A percentile compares a stretch with the other conserved stretches of the same genome.
Evolutionary conservation across 2,329 filamentous ascomycete species (phyloP).

Genomic region (Pseudogymnoascus sp.): DNA sequence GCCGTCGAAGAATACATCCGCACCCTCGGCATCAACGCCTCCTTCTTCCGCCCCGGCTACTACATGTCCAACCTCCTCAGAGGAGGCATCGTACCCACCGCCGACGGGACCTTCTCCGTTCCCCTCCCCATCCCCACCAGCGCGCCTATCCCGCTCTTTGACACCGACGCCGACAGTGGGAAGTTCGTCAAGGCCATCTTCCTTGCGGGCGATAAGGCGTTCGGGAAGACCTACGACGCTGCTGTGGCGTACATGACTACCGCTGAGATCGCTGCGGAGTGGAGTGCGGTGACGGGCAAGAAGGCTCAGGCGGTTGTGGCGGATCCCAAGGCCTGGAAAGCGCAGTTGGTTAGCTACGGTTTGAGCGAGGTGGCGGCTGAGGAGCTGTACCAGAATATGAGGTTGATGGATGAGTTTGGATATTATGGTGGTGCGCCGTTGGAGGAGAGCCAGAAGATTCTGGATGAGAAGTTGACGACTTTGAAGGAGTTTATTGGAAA

Average conservation of each 20-base stretch:
- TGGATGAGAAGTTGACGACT: slow-evolving; percentile 34
- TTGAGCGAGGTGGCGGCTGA: slow-evolving; percentile 34
- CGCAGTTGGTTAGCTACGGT: slow-evolving; percentile 27
- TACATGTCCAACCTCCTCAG: slow-evolving; percentile 43
- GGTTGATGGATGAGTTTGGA: slow-evolving; percentile 41
- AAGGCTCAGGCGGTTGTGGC: slow-evolving; percentile 30
- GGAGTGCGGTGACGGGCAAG: slow-evolving; percentile 34
- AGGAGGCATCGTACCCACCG: slow-evolving; percentile 18
- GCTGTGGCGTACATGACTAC: slow-evolving; percentile 36
- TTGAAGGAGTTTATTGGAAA: slow-evolving; percentile 34
- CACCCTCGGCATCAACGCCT: slow-evolving; percentile 33
- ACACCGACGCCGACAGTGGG: slow-evolving; percentile 29
- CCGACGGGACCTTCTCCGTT: slow-evolving; percentile 23
- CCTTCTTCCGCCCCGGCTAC: slow-evolving; percentile 40
- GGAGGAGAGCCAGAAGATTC: slow-evolving; percentile 30
- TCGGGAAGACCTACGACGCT: slow-evolving; percentile 36
- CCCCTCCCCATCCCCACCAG: slow-evolving; percentile 23
- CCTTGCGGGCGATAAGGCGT: slow-evolving; percentile 28
- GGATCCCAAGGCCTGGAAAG: slow-evolving; percentile 35
- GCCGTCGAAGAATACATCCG: slow-evolving; percentile 31
- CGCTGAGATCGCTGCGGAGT: slow-evolving; percentile 32
- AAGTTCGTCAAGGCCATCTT: slow-evolving; percentile 28
- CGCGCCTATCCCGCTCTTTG: slow-evolving; percentile 27
- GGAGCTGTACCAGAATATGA: slow-evolving; percentile 46
- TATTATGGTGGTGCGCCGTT: slow-evolving; percentile 41